Evolutionary conservation across 1,139 yeast genomes (phyloP).

Genomic region (Sugiyamaella castrensis): DNA sequence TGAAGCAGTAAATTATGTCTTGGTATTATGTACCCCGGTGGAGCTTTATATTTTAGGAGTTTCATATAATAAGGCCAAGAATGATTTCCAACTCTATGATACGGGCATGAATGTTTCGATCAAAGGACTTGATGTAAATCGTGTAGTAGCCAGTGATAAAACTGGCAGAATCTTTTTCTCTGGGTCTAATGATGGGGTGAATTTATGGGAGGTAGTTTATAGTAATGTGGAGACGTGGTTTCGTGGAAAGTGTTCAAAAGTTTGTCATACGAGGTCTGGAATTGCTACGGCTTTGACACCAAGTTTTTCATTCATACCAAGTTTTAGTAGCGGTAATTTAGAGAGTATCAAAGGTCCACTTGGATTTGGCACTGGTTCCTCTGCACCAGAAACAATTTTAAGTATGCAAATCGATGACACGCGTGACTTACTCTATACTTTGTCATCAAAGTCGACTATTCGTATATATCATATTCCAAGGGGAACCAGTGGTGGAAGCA

Average conservation of each 20-base stretch:
- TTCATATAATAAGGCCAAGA: conserved; percentile 49
- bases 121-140: conserved; percentile 72
- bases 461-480: conserved; percentile 62
- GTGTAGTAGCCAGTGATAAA: conserved; percentile 55
- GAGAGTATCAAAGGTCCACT: conserved; percentile 15
- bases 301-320: conserved; percentile 19
- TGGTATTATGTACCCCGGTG: conserved; percentile 75
- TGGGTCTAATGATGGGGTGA: conserved; percentile 71
- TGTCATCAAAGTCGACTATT: conserved; percentile 79
- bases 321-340: conserved; percentile 14
- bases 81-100: conserved; percentile 61
- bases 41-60: conserved; percentile 78
- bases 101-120: conserved; percentile 79
- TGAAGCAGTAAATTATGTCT: conserved; percentile 65
- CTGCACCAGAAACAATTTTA: conserved; percentile 52
- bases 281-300: conserved; percentile 28
- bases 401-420: conserved; percentile 74
- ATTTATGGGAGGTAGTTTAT: conserved; percentile 86
- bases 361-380: conserved; percentile 15
- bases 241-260: conserved; percentile 75
- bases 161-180: conserved; percentile 82
- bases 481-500: neutral
- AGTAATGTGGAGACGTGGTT: conserved; percentile 88
- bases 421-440: conserved; percentile 72
- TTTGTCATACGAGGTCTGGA: conserved; percentile 48